A percentile compares a stretch with the other conserved stretches of the same genome.
Evolutionary conservation across 129 eudicot genomes (phyloP).

Genomic region (Silybum marianum): DNA sequence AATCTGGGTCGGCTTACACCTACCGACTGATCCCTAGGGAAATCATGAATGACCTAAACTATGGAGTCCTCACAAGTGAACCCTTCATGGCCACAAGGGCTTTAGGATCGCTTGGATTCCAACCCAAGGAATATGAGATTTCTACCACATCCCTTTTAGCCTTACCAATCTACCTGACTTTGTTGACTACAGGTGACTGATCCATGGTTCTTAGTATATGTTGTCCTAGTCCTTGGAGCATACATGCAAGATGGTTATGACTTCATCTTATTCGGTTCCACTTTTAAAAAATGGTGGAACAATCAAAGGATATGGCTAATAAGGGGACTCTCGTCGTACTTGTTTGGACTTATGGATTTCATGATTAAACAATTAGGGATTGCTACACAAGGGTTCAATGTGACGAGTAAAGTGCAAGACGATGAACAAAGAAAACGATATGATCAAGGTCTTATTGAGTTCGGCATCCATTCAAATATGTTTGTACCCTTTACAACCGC

Average conservation of each 20-base stretch:
- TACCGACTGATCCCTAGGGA: too few species aligned
- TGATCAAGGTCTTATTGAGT: slow-evolving; percentile 66
- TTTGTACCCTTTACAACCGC: slow-evolving; percentile 60
- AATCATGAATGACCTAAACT: too few species aligned
- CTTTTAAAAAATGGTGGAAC: slow-evolving; percentile 65
- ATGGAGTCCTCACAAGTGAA: not conserved
- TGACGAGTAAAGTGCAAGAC: slow-evolving; percentile 80
- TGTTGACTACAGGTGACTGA: slow-evolving; percentile 45
- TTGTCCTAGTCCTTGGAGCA: slow-evolving; percentile 60
- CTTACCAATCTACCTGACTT: not conserved
- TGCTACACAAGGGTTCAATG: slow-evolving; percentile 53
- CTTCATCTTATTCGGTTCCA: slow-evolving; percentile 47
- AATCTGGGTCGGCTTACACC: too few species aligned
- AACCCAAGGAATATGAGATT: not conserved
- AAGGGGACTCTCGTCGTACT: slow-evolving; percentile 49
- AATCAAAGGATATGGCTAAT: slow-evolving; percentile 80
- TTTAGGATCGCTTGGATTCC: not conserved
- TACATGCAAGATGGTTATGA: slow-evolving; percentile 65
- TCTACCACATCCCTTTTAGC: not conserved
- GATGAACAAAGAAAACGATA: slow-evolving; percentile 64
- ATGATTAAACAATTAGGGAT: slow-evolving; percentile 46
- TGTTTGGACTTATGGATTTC: slow-evolving; percentile 52
- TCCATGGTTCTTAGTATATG: slow-evolving; percentile 53
- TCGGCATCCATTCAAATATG: slow-evolving; percentile 70
- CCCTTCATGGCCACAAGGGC: not conserved